Evolutionary conservation across 2,329 filamentous ascomycete genomes (phyloP).

Genomic region (Fusarium metavorans): DNA sequence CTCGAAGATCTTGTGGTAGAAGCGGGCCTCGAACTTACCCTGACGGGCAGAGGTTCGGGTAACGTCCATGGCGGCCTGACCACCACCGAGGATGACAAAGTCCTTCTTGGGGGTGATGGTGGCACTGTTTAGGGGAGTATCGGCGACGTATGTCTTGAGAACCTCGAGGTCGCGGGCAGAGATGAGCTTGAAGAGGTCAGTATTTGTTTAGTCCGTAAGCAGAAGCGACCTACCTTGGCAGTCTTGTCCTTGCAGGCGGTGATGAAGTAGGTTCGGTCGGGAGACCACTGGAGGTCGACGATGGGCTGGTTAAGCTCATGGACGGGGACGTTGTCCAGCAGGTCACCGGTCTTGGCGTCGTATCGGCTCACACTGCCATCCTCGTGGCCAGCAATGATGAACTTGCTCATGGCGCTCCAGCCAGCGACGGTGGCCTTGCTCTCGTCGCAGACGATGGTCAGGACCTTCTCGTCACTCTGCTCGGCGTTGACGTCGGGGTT

Average conservation of each 20-base stretch:
- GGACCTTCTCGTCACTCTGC: slow-evolving; percentile 83
- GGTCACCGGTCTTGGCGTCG: slow-evolving; percentile 91
- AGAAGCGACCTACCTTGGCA: slow-evolving; percentile 75
- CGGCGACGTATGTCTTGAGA: slow-evolving; percentile 90
- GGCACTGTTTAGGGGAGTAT: slow-evolving; percentile 97
- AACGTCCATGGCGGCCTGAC: slow-evolving; percentile 98
- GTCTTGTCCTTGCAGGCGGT: slow-evolving; percentile 98
- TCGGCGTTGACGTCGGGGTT: slow-evolving; percentile 83
- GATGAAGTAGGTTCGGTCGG: slow-evolving; percentile 97
- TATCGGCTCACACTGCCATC: slow-evolving; percentile 93
- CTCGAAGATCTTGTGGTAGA: slow-evolving; percentile 99
- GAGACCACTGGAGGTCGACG: slow-evolving; percentile 94
- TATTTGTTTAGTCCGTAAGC: not conserved
- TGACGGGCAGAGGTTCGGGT: slow-evolving; percentile 93
- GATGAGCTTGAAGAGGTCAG: slow-evolving; percentile 70
- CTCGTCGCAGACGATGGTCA: slow-evolving; percentile 93
- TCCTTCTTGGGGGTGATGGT: slow-evolving; percentile 96
- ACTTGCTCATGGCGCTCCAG: slow-evolving; percentile 94
- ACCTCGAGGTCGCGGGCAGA: slow-evolving; percentile 88
- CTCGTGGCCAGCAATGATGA: slow-evolving; percentile 98
- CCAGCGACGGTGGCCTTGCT: slow-evolving; percentile 98
- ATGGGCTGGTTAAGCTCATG: slow-evolving; percentile 88
- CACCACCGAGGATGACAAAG: slow-evolving; percentile 97
- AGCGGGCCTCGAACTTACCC: slow-evolving; percentile 98
- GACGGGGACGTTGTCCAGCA: slow-evolving; percentile 81